Evolutionary conservation across 306 rosid genomes (phyloP).

Genomic region (Medicago truncatula): DNA sequence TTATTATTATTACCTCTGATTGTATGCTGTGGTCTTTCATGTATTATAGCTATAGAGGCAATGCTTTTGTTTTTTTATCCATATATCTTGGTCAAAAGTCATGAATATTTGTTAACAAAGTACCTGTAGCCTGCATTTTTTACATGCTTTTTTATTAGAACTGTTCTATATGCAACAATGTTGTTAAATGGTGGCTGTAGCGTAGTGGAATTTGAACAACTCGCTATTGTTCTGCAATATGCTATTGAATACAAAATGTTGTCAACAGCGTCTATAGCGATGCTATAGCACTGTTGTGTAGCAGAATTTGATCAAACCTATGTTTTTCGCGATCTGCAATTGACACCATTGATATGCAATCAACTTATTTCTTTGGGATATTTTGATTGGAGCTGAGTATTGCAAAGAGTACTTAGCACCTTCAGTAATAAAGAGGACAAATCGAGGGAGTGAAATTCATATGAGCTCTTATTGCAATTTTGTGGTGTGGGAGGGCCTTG

Average conservation of each 20-base stretch:
- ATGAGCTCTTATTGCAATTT: not conserved
- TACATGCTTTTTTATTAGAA: conserved; percentile 20
- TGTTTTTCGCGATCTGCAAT: too few relatives aligned
- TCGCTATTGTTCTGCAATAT: too few relatives aligned
- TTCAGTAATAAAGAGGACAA: not conserved
- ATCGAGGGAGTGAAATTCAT: not conserved
- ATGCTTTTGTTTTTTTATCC: not conserved
- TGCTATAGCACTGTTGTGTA: too few relatives aligned
- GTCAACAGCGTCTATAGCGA: too few relatives aligned
- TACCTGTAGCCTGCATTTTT: conserved; percentile 15
- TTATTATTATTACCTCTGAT: not conserved
- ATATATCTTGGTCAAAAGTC: conserved; percentile 17
- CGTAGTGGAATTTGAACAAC: too few relatives aligned
- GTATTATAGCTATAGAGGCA: not conserved
- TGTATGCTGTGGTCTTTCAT: conserved; percentile 12
- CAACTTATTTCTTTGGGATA: conserved; percentile 5
- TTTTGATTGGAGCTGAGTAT: not conserved
- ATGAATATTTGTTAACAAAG: not conserved
- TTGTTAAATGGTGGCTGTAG: too few relatives aligned
- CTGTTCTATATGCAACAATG: not conserved
- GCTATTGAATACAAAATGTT: too few relatives aligned
- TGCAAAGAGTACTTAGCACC: conserved; percentile 1
- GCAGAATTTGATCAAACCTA: too few relatives aligned
- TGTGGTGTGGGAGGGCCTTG: conserved; percentile 12
- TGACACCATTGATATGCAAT: not conserved